A percentile compares a stretch with the other conserved stretches of the same genome.
Conservation (phyloP, 2,329 filamentous ascomycete genomes). For the Microsporum audouinii region DNA sequence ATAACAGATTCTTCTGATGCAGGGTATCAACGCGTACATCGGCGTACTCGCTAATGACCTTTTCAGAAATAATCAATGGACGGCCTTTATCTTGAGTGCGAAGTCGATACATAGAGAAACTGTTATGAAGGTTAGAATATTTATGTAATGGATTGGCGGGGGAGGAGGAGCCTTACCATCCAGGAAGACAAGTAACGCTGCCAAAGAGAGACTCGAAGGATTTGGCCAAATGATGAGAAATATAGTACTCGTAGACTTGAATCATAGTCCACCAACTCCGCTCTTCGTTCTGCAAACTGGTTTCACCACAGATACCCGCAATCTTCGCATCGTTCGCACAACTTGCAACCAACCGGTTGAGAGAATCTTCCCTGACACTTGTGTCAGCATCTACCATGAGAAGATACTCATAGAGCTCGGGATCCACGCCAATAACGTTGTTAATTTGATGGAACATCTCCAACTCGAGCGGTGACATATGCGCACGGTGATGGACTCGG, state of each 20-base stretch:
- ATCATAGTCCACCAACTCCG: constrained; percentile 99
- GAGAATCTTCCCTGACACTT: constrained; percentile 77
- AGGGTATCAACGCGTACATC: constrained; percentile 85
- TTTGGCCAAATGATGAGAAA: constrained; percentile 93
- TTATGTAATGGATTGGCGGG: not conserved
- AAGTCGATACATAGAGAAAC: constrained; percentile 98
- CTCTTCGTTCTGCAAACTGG: constrained; percentile 89
- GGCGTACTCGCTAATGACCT: constrained; percentile 75
- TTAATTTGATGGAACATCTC: constrained; percentile 99
- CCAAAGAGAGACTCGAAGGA: constrained; percentile 96
- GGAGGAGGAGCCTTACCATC: constrained; percentile 58
- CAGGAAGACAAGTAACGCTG: constrained; percentile 95
- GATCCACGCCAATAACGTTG: constrained; percentile 97
- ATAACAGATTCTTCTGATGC: constrained; percentile 86
- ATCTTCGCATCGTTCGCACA: constrained; percentile 94
- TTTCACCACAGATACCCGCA: constrained; percentile 94
- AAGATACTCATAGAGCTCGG: constrained; percentile 92
- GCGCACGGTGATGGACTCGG: constrained; percentile 82
- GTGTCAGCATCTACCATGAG: constrained; percentile 98
- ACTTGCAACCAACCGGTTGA: constrained; percentile 83
- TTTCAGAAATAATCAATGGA: constrained; percentile 84
- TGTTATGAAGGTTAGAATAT: constrained; percentile 38
- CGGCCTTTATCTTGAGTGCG: constrained; percentile 88
- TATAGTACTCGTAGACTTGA: constrained; percentile 99
- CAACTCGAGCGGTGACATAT: constrained; percentile 91